phyloP scores from a whole-genome alignment of 495 filamentous ascomycete species.

The Lasiosphaeria miniovina region DNA sequence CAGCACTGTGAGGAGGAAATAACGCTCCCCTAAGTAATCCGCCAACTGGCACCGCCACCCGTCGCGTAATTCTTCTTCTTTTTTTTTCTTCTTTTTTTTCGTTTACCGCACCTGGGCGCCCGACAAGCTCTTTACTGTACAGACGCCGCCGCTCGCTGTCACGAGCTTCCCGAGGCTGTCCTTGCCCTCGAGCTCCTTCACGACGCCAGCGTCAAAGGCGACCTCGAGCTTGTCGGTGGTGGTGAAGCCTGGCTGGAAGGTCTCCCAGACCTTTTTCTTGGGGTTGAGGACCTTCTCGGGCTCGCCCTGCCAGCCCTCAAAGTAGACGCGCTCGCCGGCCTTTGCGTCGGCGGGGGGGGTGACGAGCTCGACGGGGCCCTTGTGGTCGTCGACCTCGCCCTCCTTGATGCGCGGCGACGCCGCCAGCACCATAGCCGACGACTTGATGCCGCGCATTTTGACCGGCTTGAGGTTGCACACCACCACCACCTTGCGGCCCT shows the following conservation, averaged over 20 bases:
- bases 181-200: slow-evolving; percentile 54
- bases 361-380: slow-evolving; percentile 89
- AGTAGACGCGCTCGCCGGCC: slow-evolving; percentile 83
- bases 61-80: slow-evolving; percentile 1
- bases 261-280: slow-evolving; percentile 99
- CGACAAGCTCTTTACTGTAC: slow-evolving; percentile 69
- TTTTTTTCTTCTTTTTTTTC: slow-evolving; percentile 5
- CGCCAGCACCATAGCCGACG: slow-evolving; percentile 90
- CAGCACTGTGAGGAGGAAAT: too few relatives aligned
- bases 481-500: slow-evolving; percentile 86
- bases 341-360: slow-evolving; percentile 73
- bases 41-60: too few relatives aligned
- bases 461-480: slow-evolving; percentile 98
- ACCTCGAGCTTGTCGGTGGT: slow-evolving; percentile 78
- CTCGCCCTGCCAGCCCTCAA: slow-evolving; percentile 91
- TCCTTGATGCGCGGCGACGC: slow-evolving; percentile 78
- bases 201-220: slow-evolving; percentile 49
- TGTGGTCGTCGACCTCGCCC: slow-evolving; percentile 78
- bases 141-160: slow-evolving; percentile 66
- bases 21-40: too few relatives aligned
- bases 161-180: slow-evolving; percentile 65
- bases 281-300: slow-evolving; percentile 92
- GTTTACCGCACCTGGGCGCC: slow-evolving; percentile 66
- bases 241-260: slow-evolving; percentile 87
- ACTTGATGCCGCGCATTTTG: slow-evolving; percentile 97